phyloP scores from a whole-genome alignment of 2,329 filamentous ascomycete species.

The Cladosporium sp. region DNA sequence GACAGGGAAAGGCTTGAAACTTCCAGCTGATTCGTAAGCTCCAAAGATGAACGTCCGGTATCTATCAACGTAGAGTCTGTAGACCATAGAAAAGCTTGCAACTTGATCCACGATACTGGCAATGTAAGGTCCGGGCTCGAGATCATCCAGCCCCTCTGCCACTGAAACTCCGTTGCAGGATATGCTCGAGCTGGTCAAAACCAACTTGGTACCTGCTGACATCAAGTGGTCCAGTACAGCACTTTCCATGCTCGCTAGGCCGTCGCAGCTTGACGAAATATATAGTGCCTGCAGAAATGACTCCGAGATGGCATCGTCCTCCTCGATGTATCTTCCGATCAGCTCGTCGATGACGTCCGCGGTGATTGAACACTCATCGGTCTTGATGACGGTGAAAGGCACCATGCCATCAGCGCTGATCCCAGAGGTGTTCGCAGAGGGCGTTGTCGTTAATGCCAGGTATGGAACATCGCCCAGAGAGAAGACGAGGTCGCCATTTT shows the following conservation, averaged over 20 bases:
- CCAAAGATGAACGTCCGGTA: constrained; percentile 36
- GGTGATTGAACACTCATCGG: neutral
- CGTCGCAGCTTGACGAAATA: constrained; percentile 33
- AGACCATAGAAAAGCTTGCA: constrained; percentile 32
- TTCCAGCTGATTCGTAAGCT: constrained; percentile 28
- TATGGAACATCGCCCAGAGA: neutral
- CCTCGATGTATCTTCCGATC: constrained; percentile 29
- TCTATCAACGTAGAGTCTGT: constrained; percentile 35
- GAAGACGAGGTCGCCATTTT: constrained; percentile 4
- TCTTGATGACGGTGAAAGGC: constrained; percentile 1
- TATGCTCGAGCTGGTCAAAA: neutral
- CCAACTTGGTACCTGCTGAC: neutral
- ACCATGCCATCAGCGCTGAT: neutral
- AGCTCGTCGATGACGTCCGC: neutral
- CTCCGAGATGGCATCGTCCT: constrained; percentile 41
- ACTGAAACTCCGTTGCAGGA: neutral
- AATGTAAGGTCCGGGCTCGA: constrained; percentile 36
- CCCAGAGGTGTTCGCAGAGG: neutral
- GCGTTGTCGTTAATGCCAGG: constrained; percentile 1
- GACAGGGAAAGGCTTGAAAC: constrained; percentile 29
- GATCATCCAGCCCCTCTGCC: neutral
- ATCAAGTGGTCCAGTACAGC: constrained; percentile 21
- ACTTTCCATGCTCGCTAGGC: constrained; percentile 25
- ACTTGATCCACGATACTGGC: neutral
- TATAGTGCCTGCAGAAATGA: constrained; percentile 37